Base-by-base conservation (phyloP, 169 alveolate genomes). In the Fabrea salina region DNA sequence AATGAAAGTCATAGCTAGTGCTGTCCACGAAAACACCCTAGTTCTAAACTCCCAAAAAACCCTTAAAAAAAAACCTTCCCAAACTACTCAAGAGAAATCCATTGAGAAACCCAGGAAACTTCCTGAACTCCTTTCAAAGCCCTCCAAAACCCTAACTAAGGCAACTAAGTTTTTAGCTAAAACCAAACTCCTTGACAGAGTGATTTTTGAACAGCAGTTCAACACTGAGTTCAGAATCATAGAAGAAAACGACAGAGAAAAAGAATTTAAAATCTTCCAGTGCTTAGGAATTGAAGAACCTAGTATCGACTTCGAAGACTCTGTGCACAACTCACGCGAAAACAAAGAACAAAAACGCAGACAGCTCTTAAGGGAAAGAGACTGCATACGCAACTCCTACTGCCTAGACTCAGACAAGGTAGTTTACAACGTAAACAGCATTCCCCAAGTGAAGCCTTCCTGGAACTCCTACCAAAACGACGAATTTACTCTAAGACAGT, bases 201-300 rank as follows among this genome's bases (percentile, higher is more conserved):
- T 44, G 39, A 67, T 67, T 16, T 41, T 16, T 22, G 89, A 86
- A 41, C 76, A 82, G 51, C 75, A 75, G 11, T 86, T 86, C 57
- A 68, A 70, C 5, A 51, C 75, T 33, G 88, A 78, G 19, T 91
- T 82, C 79, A 61, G 92, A 33, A 79, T 82, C 47, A 74, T 83
- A 27, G 96, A 91, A 68, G 93, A 88, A 30, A 56, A 79, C 19
- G 92, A 88, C 3, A 84, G 90, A 70, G 93, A 87, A 74, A 91
- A 91, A 75, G 96, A 89, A 66, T 86, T 91, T 71, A 91, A 91
- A 75, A 88, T 88, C 83, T 88, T 87, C 53, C 64, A 84, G 50
- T 86, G 92, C 61, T 64, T 91, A 33, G 96, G 96, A 47, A 88
- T 86, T 67, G 92, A 89, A n/a, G 89, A 89, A 7, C 85, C 87